phyloP scores from a whole-genome alignment of 108 stramenopile genomes.

The Discostella stelligeroides region DNA sequence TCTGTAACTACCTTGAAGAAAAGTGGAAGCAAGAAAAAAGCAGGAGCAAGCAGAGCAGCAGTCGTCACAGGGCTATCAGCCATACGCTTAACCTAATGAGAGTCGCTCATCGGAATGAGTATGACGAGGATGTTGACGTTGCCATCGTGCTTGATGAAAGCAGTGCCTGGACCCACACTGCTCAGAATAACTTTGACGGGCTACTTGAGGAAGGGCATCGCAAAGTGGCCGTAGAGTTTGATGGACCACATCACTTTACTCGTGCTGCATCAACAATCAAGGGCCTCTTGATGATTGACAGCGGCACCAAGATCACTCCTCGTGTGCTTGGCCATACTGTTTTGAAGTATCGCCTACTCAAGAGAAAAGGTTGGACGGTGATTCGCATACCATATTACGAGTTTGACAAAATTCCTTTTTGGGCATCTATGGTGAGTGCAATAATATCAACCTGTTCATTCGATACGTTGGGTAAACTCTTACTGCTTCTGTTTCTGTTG shows the following conservation, averaged over 20 bases:
- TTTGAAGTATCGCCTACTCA: slow-evolving; percentile 82
- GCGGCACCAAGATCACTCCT: slow-evolving; percentile 43
- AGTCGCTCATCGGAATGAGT: slow-evolving; percentile 82
- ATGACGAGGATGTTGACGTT: slow-evolving; percentile 90
- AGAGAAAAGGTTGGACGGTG: slow-evolving; percentile 84
- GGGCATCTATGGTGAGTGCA: slow-evolving; percentile 75
- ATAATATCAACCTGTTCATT: not conserved
- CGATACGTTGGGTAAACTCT: no score
- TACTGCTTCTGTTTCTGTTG: no score
- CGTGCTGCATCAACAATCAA: slow-evolving; percentile 39
- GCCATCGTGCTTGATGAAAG: slow-evolving; percentile 77
- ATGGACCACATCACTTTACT: slow-evolving; percentile 90
- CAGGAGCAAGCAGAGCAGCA: slow-evolving; percentile 74
- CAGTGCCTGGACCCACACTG: slow-evolving; percentile 70
- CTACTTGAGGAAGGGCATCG: slow-evolving; percentile 10
- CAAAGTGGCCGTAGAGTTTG: slow-evolving; percentile 86
- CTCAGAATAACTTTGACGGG: slow-evolving; percentile 49
- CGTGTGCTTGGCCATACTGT: slow-evolving; percentile 84
- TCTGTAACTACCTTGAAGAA: slow-evolving; percentile 58
- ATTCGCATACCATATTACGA: slow-evolving; percentile 88
- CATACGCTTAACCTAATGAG: slow-evolving; percentile 75
- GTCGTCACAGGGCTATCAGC: slow-evolving; percentile 76
- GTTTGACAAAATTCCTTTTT: slow-evolving; percentile 89
- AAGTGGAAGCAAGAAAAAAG: slow-evolving; percentile 81
- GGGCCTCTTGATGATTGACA: slow-evolving; percentile 23